phyloP scores from a whole-genome alignment of 306 rosid genomes.

The Delonix regia region DNA sequence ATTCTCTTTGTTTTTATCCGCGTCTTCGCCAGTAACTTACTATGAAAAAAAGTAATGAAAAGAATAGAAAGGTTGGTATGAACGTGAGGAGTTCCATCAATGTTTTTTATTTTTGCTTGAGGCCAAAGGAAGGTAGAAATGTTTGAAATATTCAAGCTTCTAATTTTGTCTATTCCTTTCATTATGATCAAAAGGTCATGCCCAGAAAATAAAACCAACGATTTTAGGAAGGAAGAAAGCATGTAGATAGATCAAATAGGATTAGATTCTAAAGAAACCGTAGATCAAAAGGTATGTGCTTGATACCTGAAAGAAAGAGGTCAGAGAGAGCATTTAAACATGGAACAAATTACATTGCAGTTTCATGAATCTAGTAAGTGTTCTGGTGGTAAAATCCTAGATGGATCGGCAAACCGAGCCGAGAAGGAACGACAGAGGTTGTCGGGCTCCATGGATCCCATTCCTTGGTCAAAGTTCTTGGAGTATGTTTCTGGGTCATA shows the following conservation, averaged over 20 bases:
- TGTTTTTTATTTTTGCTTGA: constrained; percentile 36
- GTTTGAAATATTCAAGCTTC: constrained; percentile 23
- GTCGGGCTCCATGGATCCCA: constrained; percentile 58
- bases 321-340: not conserved
- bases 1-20: constrained; percentile 30
- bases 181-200: constrained; percentile 35
- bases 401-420: constrained; percentile 63
- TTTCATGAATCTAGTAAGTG: constrained; percentile 42
- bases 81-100: constrained; percentile 17
- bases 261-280: not conserved
- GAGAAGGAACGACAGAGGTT: constrained; percentile 61
- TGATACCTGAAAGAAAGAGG: not conserved
- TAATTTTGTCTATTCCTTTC: not conserved
- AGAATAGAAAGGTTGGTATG: not conserved
- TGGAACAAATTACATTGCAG: not conserved
- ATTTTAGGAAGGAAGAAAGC: not conserved
- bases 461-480: constrained; percentile 61
- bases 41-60: not conserved
- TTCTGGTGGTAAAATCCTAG: constrained; percentile 45
- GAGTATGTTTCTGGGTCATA: constrained; percentile 55
- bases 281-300: not conserved
- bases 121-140: constrained; percentile 34
- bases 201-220: not conserved
- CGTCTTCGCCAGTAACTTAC: constrained; percentile 19
- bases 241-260: not conserved